Evolutionary conservation across 2,329 filamentous ascomycete genomes (phyloP).

Genomic region (Cladosporium sphaerospermum): DNA sequence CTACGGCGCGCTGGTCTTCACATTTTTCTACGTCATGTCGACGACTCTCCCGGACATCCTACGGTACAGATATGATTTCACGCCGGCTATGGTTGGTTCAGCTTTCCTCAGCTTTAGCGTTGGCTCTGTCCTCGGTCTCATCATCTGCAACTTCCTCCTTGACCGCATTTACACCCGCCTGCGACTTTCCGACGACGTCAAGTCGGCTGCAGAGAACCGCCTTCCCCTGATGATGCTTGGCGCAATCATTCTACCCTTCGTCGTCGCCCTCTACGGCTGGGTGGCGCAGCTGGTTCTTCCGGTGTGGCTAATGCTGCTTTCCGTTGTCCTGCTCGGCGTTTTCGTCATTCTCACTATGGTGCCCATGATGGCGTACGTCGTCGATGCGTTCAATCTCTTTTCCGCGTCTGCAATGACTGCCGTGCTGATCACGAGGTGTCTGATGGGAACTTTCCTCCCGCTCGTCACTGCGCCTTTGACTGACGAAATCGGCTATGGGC

Average conservation of each 20-base stretch:
- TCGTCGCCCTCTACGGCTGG: slow-evolving; percentile 56
- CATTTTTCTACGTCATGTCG: slow-evolving; percentile 42
- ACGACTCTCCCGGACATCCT: slow-evolving; percentile 42
- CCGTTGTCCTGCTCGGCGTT: slow-evolving; percentile 44
- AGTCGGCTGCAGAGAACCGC: slow-evolving; percentile 53
- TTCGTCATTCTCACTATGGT: slow-evolving; percentile 41
- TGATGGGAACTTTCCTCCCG: slow-evolving; percentile 42
- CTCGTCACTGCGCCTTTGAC: slow-evolving; percentile 40
- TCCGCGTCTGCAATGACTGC: slow-evolving; percentile 42
- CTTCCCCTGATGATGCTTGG: slow-evolving; percentile 53
- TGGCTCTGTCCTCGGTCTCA: slow-evolving; percentile 36
- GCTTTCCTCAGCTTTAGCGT: slow-evolving; percentile 50
- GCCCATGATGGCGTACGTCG: slow-evolving; percentile 40
- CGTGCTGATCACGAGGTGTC: slow-evolving; percentile 36
- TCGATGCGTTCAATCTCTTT: slow-evolving; percentile 42
- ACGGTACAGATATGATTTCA: slow-evolving; percentile 36
- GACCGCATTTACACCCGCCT: slow-evolving; percentile 33
- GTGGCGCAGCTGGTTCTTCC: slow-evolving; percentile 43
- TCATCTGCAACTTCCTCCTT: slow-evolving; percentile 30
- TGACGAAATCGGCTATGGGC: slow-evolving; percentile 35
- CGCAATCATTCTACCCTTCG: slow-evolving; percentile 46
- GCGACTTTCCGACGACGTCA: slow-evolving; percentile 21
- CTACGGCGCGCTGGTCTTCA: slow-evolving; percentile 38
- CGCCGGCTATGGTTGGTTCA: slow-evolving; percentile 47
- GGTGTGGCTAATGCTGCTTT: slow-evolving; percentile 52